These are phyloP conservation scores for Aspergillus neotritici DNA, from an alignment of 2,329 filamentous ascomycete genomes.

Conservation along the genomic window DNA sequence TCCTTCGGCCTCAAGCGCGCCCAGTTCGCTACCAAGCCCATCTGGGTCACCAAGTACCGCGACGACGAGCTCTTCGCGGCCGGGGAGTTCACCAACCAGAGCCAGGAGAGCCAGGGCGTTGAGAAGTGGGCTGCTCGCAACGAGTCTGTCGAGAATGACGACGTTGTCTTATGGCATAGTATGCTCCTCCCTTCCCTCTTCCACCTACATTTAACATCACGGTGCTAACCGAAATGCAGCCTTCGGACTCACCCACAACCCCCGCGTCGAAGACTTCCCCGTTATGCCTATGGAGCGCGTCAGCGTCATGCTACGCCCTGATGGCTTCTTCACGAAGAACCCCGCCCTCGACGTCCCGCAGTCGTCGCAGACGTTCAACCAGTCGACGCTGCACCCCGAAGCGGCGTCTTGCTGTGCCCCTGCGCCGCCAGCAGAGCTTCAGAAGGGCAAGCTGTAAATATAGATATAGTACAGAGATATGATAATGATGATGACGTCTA, in stretches of 20 bases:
- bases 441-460: constrained; percentile 23
- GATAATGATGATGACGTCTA: neutral
- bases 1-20: constrained; percentile 45
- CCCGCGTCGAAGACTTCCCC: constrained; percentile 60
- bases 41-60: constrained; percentile 51
- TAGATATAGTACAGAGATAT: neutral
- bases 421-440: constrained; percentile 6
- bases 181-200: constrained; percentile 10
- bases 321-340: constrained; percentile 49
- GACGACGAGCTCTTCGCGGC: constrained; percentile 50
- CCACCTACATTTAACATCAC: neutral
- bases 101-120: constrained; percentile 49
- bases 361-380: constrained; percentile 36
- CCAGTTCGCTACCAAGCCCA: constrained; percentile 48
- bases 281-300: constrained; percentile 59
- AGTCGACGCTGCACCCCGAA: constrained; percentile 31
- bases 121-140: constrained; percentile 46
- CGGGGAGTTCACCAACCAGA: constrained; percentile 50
- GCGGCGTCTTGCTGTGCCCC: constrained; percentile 18
- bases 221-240: neutral
- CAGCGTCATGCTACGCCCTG: constrained; percentile 44
- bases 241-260: constrained; percentile 54
- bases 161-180: constrained; percentile 38
- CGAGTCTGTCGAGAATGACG: constrained; percentile 46
- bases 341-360: constrained; percentile 45